These are phyloP conservation scores for Xerocomellus dryophilus DNA, from an alignment of 768 basidiomycete genomes.

Conservation along the genomic window DNA sequence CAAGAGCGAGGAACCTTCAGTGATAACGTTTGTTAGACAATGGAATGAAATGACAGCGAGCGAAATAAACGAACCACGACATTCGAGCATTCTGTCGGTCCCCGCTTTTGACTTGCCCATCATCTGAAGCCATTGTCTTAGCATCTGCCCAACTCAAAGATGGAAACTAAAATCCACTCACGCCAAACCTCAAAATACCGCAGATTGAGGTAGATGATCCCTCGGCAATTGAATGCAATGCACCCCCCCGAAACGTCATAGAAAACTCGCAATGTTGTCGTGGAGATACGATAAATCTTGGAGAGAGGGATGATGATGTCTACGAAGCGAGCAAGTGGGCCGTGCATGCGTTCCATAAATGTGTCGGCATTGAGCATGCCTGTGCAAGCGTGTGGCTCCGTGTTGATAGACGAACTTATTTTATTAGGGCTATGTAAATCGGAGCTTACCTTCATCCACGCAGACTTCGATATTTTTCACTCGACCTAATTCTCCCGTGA, in stretches of 20 bases:
- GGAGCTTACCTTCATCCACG: slow-evolving; percentile 49
- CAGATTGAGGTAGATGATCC: slow-evolving; percentile 80
- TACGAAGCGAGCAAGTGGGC: slow-evolving; percentile 64
- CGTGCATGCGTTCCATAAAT: slow-evolving; percentile 47
- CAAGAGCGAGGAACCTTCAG: slow-evolving; percentile 73
- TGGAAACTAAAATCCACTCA: slow-evolving; percentile 37
- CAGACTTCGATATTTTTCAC: slow-evolving; percentile 52
- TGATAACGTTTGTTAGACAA: neutral
- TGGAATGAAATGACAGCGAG: no score
- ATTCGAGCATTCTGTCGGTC: neutral
- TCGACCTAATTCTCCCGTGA: neutral
- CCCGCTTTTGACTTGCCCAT: neutral
- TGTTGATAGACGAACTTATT: neutral
- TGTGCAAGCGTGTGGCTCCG: neutral
- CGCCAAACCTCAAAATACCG: slow-evolving; percentile 44
- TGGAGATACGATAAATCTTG: slow-evolving; percentile 64
- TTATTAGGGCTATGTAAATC: neutral
- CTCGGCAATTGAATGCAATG: slow-evolving; percentile 88
- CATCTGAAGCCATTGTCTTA: neutral
- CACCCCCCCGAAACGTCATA: slow-evolving; percentile 71
- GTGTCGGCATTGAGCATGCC: slow-evolving; percentile 32
- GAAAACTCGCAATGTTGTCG: slow-evolving; percentile 73
- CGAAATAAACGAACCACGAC: neutral
- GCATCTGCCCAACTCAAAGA: neutral
- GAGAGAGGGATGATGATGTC: slow-evolving; percentile 60